phyloP scores from a whole-genome alignment of 2,329 filamentous ascomycete species.

The Penicillium corylophilum region DNA sequence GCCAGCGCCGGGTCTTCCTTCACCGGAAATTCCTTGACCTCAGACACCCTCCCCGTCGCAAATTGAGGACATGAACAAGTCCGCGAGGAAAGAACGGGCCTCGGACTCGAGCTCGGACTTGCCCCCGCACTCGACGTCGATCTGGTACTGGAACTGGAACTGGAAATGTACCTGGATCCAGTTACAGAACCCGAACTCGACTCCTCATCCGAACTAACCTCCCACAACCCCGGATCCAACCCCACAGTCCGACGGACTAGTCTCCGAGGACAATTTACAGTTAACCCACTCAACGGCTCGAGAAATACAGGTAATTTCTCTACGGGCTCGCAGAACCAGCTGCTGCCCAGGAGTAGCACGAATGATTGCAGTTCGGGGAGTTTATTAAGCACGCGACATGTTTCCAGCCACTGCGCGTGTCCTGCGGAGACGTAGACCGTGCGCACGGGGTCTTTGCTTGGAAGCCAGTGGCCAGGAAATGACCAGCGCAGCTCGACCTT shows the following conservation, averaged over 20 bases:
- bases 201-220: constrained; percentile 12
- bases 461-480: constrained; percentile 42
- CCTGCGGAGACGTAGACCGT: constrained; percentile 39
- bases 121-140: not conserved
- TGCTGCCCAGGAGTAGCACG: constrained; percentile 31
- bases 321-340: constrained; percentile 39
- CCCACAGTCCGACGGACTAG: not conserved
- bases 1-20: not conserved
- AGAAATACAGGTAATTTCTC: constrained; percentile 38
- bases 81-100: not conserved
- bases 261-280: constrained; percentile 9
- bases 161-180: not conserved
- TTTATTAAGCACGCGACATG: constrained; percentile 28
- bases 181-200: not conserved
- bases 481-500: constrained; percentile 40
- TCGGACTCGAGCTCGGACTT: not conserved
- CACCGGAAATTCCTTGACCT: not conserved
- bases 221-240: not conserved
- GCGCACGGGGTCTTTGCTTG: constrained; percentile 42
- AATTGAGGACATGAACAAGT: not conserved
- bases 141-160: not conserved
- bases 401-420: constrained; percentile 38
- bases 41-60: not conserved
- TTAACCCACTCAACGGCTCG: constrained; percentile 33
- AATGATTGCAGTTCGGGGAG: constrained; percentile 32